These are phyloP conservation scores for Apiospora koreana DNA, from an alignment of 2,329 filamentous ascomycete species.

Conservation along the genomic window DNA sequence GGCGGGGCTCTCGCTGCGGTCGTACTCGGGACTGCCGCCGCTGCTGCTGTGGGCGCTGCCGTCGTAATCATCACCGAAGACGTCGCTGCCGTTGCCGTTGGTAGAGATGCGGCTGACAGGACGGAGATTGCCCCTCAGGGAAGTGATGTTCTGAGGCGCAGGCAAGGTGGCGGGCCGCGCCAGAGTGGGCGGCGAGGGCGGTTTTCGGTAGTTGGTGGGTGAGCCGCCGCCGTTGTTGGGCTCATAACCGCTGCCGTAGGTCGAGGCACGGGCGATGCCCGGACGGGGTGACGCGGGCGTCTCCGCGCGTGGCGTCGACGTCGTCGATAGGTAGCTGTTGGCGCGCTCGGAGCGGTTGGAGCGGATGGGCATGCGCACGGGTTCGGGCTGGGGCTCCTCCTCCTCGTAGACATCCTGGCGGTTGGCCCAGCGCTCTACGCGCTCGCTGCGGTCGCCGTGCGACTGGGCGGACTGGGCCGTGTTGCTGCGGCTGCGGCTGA, in stretches of 20 bases:
- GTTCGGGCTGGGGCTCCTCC: slow-evolving; percentile 25
- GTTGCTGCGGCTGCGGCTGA: slow-evolving; percentile 46
- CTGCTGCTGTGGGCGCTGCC: slow-evolving; percentile 50
- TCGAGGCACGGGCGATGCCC: slow-evolving; percentile 28
- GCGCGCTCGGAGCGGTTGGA: slow-evolving; percentile 37
- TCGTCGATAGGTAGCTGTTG: not conserved
- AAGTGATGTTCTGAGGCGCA: slow-evolving; percentile 32
- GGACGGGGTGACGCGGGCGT: slow-evolving; percentile 31
- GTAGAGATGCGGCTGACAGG: slow-evolving; percentile 48
- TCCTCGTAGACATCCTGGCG: slow-evolving; percentile 36
- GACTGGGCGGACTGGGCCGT: slow-evolving; percentile 41
- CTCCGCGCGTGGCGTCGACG: slow-evolving; percentile 20
- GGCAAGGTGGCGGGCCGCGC: slow-evolving; percentile 21
- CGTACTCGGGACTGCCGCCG: slow-evolving; percentile 53
- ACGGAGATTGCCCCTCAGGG: slow-evolving; percentile 44
- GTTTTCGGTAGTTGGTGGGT: slow-evolving; percentile 28
- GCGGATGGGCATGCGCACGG: slow-evolving; percentile 46
- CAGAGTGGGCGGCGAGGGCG: slow-evolving; percentile 23
- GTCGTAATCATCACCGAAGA: slow-evolving; percentile 52
- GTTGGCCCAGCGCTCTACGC: slow-evolving; percentile 28
- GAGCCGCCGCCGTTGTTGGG: slow-evolving; percentile 15
- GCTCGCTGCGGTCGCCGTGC: slow-evolving; percentile 42
- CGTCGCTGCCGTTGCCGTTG: slow-evolving; percentile 34
- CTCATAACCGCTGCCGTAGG: slow-evolving; percentile 24
- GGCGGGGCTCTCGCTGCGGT: slow-evolving; percentile 55